A percentile compares a stretch with the other conserved stretches of the same genome.
phyloP scores from a whole-genome alignment of 257 asterid species.

The Nicotiana paniculata region DNA sequence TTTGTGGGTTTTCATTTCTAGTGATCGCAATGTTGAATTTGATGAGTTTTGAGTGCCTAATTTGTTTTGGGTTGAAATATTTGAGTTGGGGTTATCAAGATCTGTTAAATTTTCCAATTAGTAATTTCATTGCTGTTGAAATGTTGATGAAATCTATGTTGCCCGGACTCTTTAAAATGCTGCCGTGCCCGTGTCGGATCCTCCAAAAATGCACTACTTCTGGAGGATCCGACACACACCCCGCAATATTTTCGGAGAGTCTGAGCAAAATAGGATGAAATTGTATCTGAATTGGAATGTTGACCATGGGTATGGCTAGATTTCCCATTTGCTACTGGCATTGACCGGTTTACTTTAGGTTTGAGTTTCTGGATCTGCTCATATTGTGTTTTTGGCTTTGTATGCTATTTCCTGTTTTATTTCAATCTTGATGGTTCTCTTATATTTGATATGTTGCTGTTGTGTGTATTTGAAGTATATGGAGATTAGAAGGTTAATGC shows the following conservation, averaged over 20 bases:
- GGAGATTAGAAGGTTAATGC: slow-evolving; percentile 7
- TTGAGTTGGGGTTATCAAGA: neutral
- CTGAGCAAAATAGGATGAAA: neutral
- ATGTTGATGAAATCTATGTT: neutral
- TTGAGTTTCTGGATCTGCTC: slow-evolving; percentile 11
- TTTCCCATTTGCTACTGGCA: neutral
- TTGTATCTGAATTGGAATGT: slow-evolving; percentile 14
- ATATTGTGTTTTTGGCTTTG: neutral
- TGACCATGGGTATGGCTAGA: neutral
- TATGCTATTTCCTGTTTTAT: neutral
- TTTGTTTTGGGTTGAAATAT: neutral
- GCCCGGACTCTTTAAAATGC: no score
- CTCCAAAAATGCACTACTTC: no score
- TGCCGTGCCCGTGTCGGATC: no score
- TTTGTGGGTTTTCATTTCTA: neutral
- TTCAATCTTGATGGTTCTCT: slow-evolving; percentile 6
- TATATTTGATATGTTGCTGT: slow-evolving; percentile 1
- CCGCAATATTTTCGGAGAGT: no score
- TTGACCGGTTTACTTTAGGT: neutral
- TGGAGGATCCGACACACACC: no score
- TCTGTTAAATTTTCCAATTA: neutral
- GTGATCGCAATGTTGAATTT: neutral
- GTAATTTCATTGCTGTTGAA: neutral
- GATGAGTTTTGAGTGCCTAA: neutral
- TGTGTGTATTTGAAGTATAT: neutral